Base-by-base conservation (phyloP, 2,329 filamentous ascomycete genomes). In the Penicillium sp. region DNA sequence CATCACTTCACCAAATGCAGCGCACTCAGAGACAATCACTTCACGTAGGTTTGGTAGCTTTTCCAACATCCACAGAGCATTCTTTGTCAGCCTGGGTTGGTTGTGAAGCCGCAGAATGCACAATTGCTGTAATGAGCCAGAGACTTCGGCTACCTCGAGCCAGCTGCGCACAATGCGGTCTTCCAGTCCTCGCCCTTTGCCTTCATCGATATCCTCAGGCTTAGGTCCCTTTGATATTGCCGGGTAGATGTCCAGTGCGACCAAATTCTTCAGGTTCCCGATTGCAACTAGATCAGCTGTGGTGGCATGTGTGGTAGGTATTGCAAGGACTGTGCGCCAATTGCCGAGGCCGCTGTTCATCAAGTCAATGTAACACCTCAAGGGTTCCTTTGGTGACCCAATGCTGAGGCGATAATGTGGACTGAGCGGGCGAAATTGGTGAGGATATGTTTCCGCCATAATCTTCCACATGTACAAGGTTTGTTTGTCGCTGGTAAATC, bases 391-490 rank as follows among this genome's bases (percentile, higher is more conserved):
- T 9, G 69, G 69, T 4, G 52, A 51, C 8, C 53, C 56, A 20
- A 71, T 64, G n/a, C 61, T 63, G 46, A 74, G 58, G 5, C 54
- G 57, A 42, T 70, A 72, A 24, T 67, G 60, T 13, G 61, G 61
- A 5, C 60, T 48, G 16, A 65, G 20, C 18, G 61, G 28, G 7
- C 53, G 56, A 35, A 77, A 75, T 31, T 74, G 56, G 8, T 46
- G 35, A 8, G 70, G 68, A 57, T 76, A 76, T 16, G 55, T 62
- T 4, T 59, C 66, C 14, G 68, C 67, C 46, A 75, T 66, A n/a
- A 75, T 60, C 36, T 72, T 75, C 75, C 75, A 77, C 58, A 74
- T 70, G 46, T 74, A 63, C 25, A 75, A 57, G 20, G 71, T 77
- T 53, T 67, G 61, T 35, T 67, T 70, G 14, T 61, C 56, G 52